phyloP scores from a whole-genome alignment of 768 basidiomycete species.

The Podaxis sp. region DNA sequence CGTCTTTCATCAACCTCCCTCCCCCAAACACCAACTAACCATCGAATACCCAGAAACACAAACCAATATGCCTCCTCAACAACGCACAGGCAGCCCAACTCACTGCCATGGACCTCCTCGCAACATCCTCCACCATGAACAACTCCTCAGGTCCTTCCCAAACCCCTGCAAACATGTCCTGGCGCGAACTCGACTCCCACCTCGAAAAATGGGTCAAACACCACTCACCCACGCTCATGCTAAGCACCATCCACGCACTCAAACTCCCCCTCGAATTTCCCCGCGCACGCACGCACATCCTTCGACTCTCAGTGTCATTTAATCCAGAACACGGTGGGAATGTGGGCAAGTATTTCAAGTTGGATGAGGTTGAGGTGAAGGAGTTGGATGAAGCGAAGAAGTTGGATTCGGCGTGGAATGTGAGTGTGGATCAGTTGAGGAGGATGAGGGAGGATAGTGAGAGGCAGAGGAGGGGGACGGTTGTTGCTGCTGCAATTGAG shows the following conservation, averaged over 20 bases:
- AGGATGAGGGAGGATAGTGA: conserved; percentile 26
- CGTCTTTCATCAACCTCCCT: not conserved
- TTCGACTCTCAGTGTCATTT: conserved; percentile 11
- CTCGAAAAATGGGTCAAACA: conserved; percentile 32
- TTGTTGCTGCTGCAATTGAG: conserved; percentile 26
- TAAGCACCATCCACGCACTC: conserved; percentile 28
- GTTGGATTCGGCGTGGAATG: conserved; percentile 23
- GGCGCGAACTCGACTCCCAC: conserved; percentile 25
- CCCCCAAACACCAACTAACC: not conserved
- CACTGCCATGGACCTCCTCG: conserved; percentile 1
- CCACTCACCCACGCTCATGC: conserved; percentile 27
- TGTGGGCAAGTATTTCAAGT: conserved; percentile 26
- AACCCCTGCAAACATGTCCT: conserved; percentile 20
- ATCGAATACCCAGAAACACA: conserved; percentile 12
- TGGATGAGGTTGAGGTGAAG: conserved; percentile 22
- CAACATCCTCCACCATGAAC: not conserved
- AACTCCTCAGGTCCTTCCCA: conserved; percentile 15
- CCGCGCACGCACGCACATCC: conserved; percentile 17
- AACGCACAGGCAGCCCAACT: conserved; percentile 12
- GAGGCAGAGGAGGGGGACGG: conserved; percentile 18
- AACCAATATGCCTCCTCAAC: conserved; percentile 14
- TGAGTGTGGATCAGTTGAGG: conserved; percentile 19
- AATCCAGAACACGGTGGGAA: conserved; percentile 22
- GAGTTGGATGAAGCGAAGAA: conserved; percentile 19
- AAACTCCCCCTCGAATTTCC: conserved; percentile 24